Evolutionary conservation across 164 flowering plant genomes (phyloP).

Genomic region (Magnolia officinalis): DNA sequence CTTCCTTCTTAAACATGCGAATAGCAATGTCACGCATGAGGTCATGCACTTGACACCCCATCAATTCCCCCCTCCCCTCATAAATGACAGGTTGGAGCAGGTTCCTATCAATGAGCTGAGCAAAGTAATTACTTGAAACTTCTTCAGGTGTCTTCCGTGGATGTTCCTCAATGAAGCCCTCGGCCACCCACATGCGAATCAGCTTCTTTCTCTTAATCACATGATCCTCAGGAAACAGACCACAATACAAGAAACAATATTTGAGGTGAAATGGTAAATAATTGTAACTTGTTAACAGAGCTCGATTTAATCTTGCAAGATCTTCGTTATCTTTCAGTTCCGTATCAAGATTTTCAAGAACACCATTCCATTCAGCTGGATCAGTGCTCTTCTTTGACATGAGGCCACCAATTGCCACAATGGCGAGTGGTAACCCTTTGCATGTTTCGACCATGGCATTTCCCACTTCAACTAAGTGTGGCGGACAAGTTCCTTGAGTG

Average conservation of each 20-base stretch:
- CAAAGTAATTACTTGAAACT: slow-evolving; percentile 5
- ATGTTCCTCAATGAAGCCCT: slow-evolving; percentile 15
- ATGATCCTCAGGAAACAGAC: slow-evolving; percentile 18
- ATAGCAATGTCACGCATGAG: slow-evolving; percentile 15
- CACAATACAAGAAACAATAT: slow-evolving; percentile 22
- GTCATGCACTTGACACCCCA: slow-evolving; percentile 12
- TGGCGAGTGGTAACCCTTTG: background rate
- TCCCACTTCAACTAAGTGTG: background rate
- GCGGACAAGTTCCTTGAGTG: background rate
- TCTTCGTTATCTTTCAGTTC: background rate
- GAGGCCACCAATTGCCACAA: background rate
- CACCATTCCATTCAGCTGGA: background rate
- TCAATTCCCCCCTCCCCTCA: background rate
- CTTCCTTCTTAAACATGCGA: background rate
- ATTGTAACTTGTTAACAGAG: background rate
- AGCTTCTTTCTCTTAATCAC: slow-evolving; percentile 13
- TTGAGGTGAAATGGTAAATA: slow-evolving; percentile 18
- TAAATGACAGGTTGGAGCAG: slow-evolving; percentile 4
- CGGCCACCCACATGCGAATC: slow-evolving; percentile 22
- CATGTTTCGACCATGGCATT: background rate
- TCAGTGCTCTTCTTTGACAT: background rate
- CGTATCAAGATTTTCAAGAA: background rate
- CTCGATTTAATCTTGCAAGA: background rate
- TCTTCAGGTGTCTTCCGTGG: background rate
- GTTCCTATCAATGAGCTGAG: slow-evolving; percentile 4